Conservation (phyloP, 371 early-diverging fungal genomes). For the Basidiobolus meristosporus region DNA sequence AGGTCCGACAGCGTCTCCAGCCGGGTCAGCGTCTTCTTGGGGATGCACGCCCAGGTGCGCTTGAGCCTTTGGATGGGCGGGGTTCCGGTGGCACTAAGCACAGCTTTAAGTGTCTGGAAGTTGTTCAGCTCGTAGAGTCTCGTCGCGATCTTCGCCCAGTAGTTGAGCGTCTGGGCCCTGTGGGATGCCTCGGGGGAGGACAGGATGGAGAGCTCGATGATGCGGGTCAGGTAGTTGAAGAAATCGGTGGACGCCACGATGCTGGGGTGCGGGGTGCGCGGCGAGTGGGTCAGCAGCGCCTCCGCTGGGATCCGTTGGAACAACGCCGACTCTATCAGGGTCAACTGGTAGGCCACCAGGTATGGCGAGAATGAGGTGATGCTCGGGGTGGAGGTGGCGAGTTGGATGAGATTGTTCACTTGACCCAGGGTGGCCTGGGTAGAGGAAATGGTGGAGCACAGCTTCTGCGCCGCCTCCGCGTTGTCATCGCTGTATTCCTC, state of each 20-base stretch:
- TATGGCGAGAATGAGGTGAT: slow-evolving; percentile 43
- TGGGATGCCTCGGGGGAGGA: slow-evolving; percentile 31
- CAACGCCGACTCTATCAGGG: slow-evolving; percentile 46
- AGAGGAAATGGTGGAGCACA: too few relatives aligned
- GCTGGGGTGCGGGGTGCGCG: slow-evolving; percentile 38
- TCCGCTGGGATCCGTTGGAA: slow-evolving; percentile 41
- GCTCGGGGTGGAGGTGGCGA: slow-evolving; percentile 10
- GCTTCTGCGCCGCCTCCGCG: too few relatives aligned
- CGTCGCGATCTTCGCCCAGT: slow-evolving; percentile 56
- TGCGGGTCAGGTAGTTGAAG: slow-evolving; percentile 62
- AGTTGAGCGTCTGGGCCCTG: slow-evolving; percentile 39
- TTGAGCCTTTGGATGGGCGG: slow-evolving; percentile 58
- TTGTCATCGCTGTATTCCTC: too few relatives aligned
- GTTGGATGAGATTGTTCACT: slow-evolving; percentile 1
- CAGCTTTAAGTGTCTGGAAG: slow-evolving; percentile 55
- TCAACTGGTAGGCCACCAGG: slow-evolving; percentile 50
- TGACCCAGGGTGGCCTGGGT: too few relatives aligned
- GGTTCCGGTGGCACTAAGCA: slow-evolving; percentile 45
- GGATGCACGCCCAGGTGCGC: slow-evolving; percentile 54
- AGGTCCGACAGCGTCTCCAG: slow-evolving; percentile 32
- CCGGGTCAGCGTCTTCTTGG: slow-evolving; percentile 34
- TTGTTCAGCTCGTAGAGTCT: slow-evolving; percentile 41
- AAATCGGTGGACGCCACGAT: slow-evolving; percentile 59
- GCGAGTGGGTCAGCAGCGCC: slow-evolving; percentile 42
- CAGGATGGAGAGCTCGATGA: slow-evolving; percentile 52